Conservation (phyloP, 345 rosid species). For the Adansonia digitata region DNA sequence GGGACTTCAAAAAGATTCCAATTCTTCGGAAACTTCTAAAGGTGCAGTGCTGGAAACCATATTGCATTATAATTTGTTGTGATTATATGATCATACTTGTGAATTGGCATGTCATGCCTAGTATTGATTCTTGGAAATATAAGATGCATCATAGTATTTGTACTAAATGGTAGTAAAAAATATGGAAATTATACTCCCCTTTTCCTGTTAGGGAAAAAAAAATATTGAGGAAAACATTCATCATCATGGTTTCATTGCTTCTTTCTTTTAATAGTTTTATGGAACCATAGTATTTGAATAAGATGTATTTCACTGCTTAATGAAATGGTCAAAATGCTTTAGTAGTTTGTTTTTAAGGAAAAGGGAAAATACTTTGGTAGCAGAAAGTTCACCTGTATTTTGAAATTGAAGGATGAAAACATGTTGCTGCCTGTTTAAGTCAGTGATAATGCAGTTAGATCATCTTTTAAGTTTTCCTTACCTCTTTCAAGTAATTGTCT, state of each 20-base stretch:
- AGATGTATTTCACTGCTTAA: slow-evolving; percentile 1
- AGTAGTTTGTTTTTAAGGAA: not conserved
- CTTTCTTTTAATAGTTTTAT: not conserved
- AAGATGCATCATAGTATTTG: not conserved
- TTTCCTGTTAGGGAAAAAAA: not conserved
- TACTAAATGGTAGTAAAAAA: not conserved
- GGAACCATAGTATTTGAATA: not conserved
- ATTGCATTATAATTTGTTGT: not conserved
- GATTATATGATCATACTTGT: not conserved
- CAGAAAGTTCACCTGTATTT: not conserved
- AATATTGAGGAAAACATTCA: not conserved
- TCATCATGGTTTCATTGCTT: not conserved
- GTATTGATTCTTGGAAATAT: not conserved
- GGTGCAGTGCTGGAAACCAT: slow-evolving; percentile 39
- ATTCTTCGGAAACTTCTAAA: slow-evolving; percentile 94
- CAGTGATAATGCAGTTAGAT: not conserved
- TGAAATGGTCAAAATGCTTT: not conserved
- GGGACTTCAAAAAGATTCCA: slow-evolving; percentile 91
- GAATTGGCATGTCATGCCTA: not conserved
- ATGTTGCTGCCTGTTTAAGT: not conserved
- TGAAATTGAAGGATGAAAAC: not conserved
- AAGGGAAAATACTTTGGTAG: not conserved
- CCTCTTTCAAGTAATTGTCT: not conserved
- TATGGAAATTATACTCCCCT: slow-evolving; percentile 29
- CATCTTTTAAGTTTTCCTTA: not conserved